Evolutionary conservation across 2,329 filamentous ascomycete species (phyloP), one percentile per base, ranked within the genome.

Genomic region (Chaetothyriales sp.): DNA sequence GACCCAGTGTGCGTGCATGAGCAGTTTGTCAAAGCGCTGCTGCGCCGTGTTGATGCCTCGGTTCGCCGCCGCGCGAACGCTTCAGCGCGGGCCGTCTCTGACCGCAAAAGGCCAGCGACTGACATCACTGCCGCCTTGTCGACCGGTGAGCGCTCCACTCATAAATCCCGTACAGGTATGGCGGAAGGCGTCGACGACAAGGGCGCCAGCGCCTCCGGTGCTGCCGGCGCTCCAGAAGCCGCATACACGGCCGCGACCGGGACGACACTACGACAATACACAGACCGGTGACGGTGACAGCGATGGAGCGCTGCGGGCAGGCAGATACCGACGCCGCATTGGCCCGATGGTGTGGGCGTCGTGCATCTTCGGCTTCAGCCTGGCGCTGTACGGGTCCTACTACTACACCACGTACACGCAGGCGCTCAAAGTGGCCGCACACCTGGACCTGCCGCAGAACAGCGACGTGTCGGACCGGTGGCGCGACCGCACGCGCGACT

Each of bases 401-500:
- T 62, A 71, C 9, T 73, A 72, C 60, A 62, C 64, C 18, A 68
- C 69, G 2, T 73, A 73, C 58, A 57, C 58, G 22, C 65, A 63
- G 19, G 66, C 70, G 50, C 63, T 69, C 1, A 52, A 54, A 46
- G 50, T 52, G 46, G 54, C 53, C 19, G 50, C 53, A 25, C 22
- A 18, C 13, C 53, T 58, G 1, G 53, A 59, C 18, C 49, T 62
- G 9, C 33, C 49, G 18, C 58, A 59, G 20, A 56, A 62, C 5
- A 58, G 61, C 43, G 71, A 74, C 51, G 70, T 74, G 15, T 72
- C 71, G 25, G 67, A 71, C 55, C 67, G 72, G 25, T 75, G 73
- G 63, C 65, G 73, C 54, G 61, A 60, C 25, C 70, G 67, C 0
- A 71, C 70, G 8, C 52, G 61, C 10, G 65, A 62, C 43, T 75